Conservation (phyloP, 305 asterid species). For the Withania somnifera region DNA sequence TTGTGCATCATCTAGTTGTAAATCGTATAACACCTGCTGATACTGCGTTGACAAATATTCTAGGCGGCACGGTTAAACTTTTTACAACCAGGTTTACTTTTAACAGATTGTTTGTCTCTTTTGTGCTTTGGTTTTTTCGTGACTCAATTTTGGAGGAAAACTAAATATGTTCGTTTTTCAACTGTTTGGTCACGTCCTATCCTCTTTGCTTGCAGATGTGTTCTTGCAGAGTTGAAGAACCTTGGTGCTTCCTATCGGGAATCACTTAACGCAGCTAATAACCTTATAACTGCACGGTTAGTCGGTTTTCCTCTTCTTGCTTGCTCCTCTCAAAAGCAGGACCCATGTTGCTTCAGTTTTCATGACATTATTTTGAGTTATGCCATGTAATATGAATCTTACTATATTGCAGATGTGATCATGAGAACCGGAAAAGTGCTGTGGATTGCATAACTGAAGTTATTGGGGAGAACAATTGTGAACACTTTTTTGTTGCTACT, state of each 20-base stretch:
- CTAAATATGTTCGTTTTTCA: neutral
- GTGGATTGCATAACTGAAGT: conserved; percentile 61
- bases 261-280: conserved; percentile 49
- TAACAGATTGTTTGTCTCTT: neutral
- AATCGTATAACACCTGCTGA: conserved; percentile 75
- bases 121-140: neutral
- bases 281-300: conserved; percentile 61
- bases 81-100: conserved; percentile 68
- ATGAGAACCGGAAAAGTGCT: conserved; percentile 66
- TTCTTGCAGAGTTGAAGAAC: conserved; percentile 64
- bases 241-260: conserved; percentile 54
- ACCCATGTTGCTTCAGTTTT: neutral
- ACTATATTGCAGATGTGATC: conserved; percentile 56
- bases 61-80: conserved; percentile 54
- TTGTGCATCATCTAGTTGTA: conserved; percentile 63
- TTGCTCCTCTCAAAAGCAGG: neutral
- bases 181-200: neutral
- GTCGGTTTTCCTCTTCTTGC: neutral
- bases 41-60: conserved; percentile 62
- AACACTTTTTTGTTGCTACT: conserved; percentile 82
- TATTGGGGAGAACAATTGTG: conserved; percentile 61
- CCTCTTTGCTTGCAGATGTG: conserved; percentile 49
- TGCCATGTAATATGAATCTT: conserved; percentile 2
- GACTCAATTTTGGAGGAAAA: neutral
- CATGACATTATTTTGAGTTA: neutral